Base-by-base conservation (phyloP, 345 rosid species). In the Murraya koenigii region DNA sequence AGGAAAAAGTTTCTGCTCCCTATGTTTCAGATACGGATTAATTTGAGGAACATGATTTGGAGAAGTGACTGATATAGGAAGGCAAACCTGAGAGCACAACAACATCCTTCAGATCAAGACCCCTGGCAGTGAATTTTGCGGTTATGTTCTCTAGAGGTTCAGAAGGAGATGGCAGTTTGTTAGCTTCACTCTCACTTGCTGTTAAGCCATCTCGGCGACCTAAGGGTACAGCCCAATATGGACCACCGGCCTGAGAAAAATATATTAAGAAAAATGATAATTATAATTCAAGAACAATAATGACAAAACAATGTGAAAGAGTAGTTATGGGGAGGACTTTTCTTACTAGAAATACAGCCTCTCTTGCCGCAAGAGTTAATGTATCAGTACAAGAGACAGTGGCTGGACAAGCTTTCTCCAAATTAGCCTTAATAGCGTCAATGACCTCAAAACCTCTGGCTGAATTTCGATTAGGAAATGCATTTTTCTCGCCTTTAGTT, bases 321-420 rank as follows among this genome's bases (percentile, higher is more conserved):
- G 15, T 38, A 7, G 56, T 6, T 38, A 56, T 19, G 20, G 14
- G n/a, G 7, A 30, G 8, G 56, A 17, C 39, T 30, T 69, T 44
- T 28, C 86, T 75, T 82, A 91, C 95, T 30, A 88, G 66, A 71
- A 0, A 71, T 71, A 88, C 90, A 54, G 93, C 88, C 8, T 89
- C 92, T 65, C 92, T 85, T 32, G 93, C 87, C 10, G 89, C 93
- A 36, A 89, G 89, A 75, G 90, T 77, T 22, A 91, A 65, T 64
- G 88, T 84, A 80, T 91, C 95, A 35, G 93, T 17, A 77, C 95
- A 91, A 38, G 95, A 91, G 67, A 91, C 93, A 2, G 80, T 80
- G 39, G 58, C 78, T 2, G 96, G 96, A 81, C 96, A 92, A 38
- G 79, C 79, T 81, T 82, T 84, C 84, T 92, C 96, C 74, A 92